A percentile compares a stretch with the other conserved stretches of the same genome.
Conservation (phyloP, 345 rosid species). For the Xanthoceras sorbifolium region DNA sequence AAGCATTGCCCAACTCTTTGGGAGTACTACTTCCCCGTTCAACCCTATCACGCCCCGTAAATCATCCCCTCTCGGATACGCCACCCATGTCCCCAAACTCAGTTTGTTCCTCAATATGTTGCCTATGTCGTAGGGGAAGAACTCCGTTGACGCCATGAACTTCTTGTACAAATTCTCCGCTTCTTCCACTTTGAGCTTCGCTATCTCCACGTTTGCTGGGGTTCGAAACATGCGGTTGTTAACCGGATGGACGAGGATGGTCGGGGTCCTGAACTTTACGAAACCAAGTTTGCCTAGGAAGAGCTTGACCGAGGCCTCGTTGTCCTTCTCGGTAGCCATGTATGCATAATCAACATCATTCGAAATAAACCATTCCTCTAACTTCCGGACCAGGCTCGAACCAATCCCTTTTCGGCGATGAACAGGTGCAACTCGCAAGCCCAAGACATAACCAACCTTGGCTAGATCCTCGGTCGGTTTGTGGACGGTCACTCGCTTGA, state of each 20-base stretch:
- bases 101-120: conserved; percentile 55
- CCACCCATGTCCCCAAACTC: conserved; percentile 85
- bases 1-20: conserved; percentile 70
- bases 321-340: conserved; percentile 80
- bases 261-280: conserved; percentile 54
- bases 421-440: conserved; percentile 58
- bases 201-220: conserved; percentile 40
- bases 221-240: conserved; percentile 27
- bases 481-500: conserved; percentile 56
- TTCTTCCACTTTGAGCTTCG: conserved; percentile 52
- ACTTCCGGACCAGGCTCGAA: conserved; percentile 44
- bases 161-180: conserved; percentile 54
- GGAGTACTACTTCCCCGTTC: conserved; percentile 24
- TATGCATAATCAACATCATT: conserved; percentile 63
- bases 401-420: conserved; percentile 68
- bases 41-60: conserved; percentile 20
- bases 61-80: conserved; percentile 43
- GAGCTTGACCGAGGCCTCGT: conserved; percentile 61
- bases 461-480: conserved; percentile 40
- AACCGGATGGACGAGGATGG: conserved; percentile 74
- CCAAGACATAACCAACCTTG: conserved; percentile 68
- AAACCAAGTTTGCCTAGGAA: conserved; percentile 54
- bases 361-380: conserved; percentile 72
- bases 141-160: conserved; percentile 53
- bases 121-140: conserved; percentile 72